Evolutionary conservation across 352 stramenopile genomes (phyloP).

Genomic region (Phytophthora chlamydospora): DNA sequence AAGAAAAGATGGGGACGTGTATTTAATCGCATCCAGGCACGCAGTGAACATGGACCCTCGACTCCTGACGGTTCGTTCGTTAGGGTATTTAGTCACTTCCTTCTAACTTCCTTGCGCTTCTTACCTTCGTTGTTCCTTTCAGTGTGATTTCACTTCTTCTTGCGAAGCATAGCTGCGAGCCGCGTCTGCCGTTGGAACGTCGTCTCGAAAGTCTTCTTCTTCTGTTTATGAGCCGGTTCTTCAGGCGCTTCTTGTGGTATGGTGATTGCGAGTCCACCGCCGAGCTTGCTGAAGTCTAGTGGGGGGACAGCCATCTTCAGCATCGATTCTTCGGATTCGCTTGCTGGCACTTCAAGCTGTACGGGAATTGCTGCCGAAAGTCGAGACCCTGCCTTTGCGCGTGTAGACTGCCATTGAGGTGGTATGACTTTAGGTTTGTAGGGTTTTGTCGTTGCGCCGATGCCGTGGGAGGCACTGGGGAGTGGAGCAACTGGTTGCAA

Average conservation of each 20-base stretch:
- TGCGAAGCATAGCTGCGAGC: conserved; percentile 60
- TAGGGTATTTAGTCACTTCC: conserved; percentile 14
- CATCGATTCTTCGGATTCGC: conserved; percentile 10
- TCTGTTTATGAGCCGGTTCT: conserved; percentile 37
- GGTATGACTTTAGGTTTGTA: conserved; percentile 31
- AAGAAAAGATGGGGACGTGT: conserved; percentile 25
- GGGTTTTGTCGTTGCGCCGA: conserved; percentile 3
- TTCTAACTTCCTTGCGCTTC: conserved; percentile 20
- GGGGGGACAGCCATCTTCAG: conserved; percentile 23
- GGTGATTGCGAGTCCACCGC: conserved; percentile 5
- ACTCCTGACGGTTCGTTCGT: conserved; percentile 17
- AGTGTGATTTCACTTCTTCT: conserved; percentile 37
- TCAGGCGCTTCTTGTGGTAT: conserved; percentile 6
- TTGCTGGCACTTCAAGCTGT: conserved; percentile 1
- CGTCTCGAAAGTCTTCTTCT: conserved; percentile 50
- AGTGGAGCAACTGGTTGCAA: conserved; percentile 28
- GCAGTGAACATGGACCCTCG: conserved; percentile 17
- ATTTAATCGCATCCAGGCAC: conserved; percentile 33
- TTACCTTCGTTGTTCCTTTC: background rate
- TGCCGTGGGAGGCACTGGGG: conserved; percentile 14
- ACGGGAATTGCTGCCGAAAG: conserved; percentile 13
- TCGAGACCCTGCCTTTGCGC: conserved; percentile 35
- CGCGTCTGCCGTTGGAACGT: conserved; percentile 56
- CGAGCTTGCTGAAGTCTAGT: conserved; percentile 39
- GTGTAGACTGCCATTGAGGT: conserved; percentile 69